Evolutionary conservation across 2,329 filamentous ascomycete species (phyloP).

Genomic region (Penicillium sp.): DNA sequence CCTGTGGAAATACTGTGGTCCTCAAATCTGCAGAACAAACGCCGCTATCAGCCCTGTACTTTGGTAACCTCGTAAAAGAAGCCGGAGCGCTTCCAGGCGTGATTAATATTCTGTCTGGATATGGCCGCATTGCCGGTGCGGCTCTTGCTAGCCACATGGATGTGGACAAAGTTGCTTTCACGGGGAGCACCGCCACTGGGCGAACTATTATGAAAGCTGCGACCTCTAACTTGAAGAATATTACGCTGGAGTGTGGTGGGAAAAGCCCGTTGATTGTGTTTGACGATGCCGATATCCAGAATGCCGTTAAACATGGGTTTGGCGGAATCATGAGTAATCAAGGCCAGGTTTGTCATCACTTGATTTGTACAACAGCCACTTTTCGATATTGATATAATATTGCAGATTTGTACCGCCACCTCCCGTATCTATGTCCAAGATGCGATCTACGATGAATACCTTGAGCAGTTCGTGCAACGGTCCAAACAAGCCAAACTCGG

Average conservation of each 20-base stretch:
- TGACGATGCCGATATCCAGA: constrained; percentile 42
- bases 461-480: too few species aligned
- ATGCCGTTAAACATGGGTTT: constrained; percentile 39
- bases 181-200: constrained; percentile 55
- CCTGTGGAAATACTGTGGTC: constrained; percentile 37
- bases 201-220: constrained; percentile 46
- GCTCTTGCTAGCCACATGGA: constrained; percentile 56
- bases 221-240: constrained; percentile 32
- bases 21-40: constrained; percentile 50
- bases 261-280: constrained; percentile 34
- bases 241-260: constrained; percentile 33
- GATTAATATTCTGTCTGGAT: constrained; percentile 55
- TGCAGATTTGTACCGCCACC: constrained; percentile 61
- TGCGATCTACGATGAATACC: constrained; percentile 76
- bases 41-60: constrained; percentile 46
- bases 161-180: constrained; percentile 59
- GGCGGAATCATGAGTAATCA: constrained; percentile 53
- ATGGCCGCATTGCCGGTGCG: constrained; percentile 54
- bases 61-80: constrained; percentile 35
- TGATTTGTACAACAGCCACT: too few species aligned
- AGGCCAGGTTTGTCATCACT: constrained; percentile 57
- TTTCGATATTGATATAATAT: too few species aligned
- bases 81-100: constrained; percentile 44
- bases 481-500: too few species aligned
- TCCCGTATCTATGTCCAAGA: constrained; percentile 78